phyloP scores from a whole-genome alignment of 169 alveolate species.

The Plasmodium chabaudi region DNA sequence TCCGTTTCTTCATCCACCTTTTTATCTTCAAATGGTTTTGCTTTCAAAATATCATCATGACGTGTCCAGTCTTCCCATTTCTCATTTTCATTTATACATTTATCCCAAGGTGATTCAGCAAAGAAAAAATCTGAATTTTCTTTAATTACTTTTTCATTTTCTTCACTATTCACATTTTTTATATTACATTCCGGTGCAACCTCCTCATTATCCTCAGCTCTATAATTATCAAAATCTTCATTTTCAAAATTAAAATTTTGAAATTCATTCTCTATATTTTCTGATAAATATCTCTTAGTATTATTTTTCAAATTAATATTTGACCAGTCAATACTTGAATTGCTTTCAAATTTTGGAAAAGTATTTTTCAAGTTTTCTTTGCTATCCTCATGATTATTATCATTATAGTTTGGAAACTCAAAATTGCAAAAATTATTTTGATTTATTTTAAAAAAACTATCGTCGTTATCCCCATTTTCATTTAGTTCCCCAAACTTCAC shows the following conservation, averaged over 20 bases:
- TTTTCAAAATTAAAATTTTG: constrained; percentile 1
- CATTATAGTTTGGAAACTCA: constrained; percentile 16
- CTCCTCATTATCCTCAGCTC: no score
- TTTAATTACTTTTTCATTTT: no score
- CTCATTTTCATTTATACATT: no score
- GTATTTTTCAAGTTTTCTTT: neutral
- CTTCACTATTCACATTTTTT: no score
- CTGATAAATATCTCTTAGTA: neutral
- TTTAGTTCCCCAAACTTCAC: neutral
- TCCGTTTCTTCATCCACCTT: neutral
- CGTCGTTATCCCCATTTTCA: constrained; percentile 8
- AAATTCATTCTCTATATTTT: neutral
- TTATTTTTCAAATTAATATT: neutral
- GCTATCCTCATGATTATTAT: constrained; percentile 1
- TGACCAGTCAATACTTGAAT: neutral
- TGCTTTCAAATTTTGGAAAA: neutral
- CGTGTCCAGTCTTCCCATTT: no score
- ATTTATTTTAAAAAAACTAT: constrained; percentile 62
- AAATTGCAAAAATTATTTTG: constrained; percentile 43
- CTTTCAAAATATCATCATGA: no score
- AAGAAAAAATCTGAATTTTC: no score
- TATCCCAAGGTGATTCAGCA: no score
- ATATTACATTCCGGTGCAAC: no score
- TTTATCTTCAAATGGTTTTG: neutral
- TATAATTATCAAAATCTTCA: neutral